Evolutionary conservation across 73 alveolate species (phyloP).

Genomic region (Uronychia setigera): DNA sequence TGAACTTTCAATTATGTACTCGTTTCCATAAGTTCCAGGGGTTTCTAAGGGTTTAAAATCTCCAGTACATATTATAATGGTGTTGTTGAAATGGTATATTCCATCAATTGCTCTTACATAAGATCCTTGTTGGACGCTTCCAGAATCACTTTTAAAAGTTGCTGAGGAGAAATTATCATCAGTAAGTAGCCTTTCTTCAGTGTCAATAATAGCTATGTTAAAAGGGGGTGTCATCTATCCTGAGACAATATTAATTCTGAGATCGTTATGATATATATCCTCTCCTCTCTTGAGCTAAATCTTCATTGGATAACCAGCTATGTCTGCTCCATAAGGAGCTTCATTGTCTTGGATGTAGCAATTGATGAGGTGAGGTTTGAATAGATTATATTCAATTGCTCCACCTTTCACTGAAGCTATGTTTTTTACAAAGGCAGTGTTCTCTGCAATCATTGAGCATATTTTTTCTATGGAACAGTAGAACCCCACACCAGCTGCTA

Average conservation of each 20-base stretch:
- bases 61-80: background rate
- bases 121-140: background rate
- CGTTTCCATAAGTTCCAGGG: background rate
- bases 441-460: background rate
- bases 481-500: background rate
- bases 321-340: background rate
- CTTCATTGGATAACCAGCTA: background rate
- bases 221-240: background rate
- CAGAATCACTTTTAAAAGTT: background rate
- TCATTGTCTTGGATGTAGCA: background rate
- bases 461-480: background rate
- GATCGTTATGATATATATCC: background rate
- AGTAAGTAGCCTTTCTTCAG: background rate
- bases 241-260: background rate
- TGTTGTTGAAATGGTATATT: background rate
- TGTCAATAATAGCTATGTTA: background rate
- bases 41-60: background rate
- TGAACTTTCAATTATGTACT: background rate
- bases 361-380: background rate
- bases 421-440: background rate
- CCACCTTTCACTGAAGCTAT: background rate
- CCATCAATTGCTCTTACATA: background rate
- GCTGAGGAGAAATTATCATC: background rate
- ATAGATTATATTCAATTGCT: background rate
- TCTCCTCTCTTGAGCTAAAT: constrained; percentile 3